A percentile compares a stretch with the other conserved stretches of the same genome.
phyloP scores from a whole-genome alignment of 1,284 basidiomycete species.

The Peniophora sp. region DNA sequence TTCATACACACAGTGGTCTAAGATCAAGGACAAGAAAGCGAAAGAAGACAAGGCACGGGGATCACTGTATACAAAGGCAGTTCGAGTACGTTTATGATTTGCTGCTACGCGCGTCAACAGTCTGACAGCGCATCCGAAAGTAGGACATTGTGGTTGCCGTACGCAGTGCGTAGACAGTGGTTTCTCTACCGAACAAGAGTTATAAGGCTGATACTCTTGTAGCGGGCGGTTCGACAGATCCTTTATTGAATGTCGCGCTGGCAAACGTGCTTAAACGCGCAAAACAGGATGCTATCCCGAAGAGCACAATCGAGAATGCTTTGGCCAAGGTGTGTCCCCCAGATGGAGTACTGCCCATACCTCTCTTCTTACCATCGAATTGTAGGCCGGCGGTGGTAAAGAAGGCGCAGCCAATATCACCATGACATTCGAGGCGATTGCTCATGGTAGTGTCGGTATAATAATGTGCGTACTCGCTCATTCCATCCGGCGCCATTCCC shows the following conservation, averaged over 20 bases:
- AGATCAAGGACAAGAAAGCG: conserved; percentile 80
- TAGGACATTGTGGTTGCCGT: conserved; percentile 70
- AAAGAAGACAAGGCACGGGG: conserved; percentile 62
- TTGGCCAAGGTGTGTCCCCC: conserved; percentile 49
- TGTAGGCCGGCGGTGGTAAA: conserved; percentile 43
- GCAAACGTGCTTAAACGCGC: conserved; percentile 55
- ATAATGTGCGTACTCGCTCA: conserved; percentile 51
- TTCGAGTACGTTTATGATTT: conserved; percentile 37
- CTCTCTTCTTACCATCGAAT: conserved; percentile 2
- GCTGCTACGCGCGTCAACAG: neutral
- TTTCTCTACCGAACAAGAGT: neutral
- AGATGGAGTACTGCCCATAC: neutral
- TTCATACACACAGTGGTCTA: conserved; percentile 59
- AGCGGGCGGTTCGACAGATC: conserved; percentile 64
- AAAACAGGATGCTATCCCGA: conserved; percentile 65
- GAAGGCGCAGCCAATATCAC: conserved; percentile 39
- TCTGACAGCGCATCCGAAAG: neutral
- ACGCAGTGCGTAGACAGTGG: conserved; percentile 41
- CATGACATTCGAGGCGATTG: conserved; percentile 68
- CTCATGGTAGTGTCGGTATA: conserved; percentile 60
- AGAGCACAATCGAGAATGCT: conserved; percentile 68
- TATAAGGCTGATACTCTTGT: neutral
- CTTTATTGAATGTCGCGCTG: conserved; percentile 55
- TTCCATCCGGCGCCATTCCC: conserved; percentile 1
- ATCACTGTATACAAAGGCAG: conserved; percentile 49